phyloP scores from a whole-genome alignment of 169 alveolate genomes.

The Plasmodium gonderi region DNA sequence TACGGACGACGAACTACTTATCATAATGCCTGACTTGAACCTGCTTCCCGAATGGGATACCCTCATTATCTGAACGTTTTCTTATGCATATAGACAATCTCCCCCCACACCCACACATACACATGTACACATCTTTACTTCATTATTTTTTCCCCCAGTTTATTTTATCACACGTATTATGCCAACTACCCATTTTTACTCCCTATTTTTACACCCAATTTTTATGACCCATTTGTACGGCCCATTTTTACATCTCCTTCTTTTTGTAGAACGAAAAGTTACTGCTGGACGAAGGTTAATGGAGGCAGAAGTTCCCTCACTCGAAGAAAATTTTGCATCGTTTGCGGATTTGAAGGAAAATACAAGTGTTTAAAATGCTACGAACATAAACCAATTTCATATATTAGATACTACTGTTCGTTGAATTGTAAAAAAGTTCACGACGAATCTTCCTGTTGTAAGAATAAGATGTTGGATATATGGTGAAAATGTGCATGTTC shows the following conservation, averaged over 20 bases:
- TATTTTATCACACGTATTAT: not conserved
- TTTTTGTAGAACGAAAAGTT: constrained; percentile 75
- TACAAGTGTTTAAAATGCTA: constrained; percentile 84
- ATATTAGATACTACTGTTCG: constrained; percentile 81
- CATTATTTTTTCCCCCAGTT: not conserved
- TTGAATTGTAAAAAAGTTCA: constrained; percentile 81
- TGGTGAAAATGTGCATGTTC: constrained; percentile 1
- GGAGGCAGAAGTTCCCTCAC: constrained; percentile 78
- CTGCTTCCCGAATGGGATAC: no score
- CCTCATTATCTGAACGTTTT: not conserved
- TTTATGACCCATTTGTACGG: not conserved
- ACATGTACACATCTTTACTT: no score
- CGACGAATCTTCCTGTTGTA: constrained; percentile 84
- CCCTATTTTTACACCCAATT: not conserved
- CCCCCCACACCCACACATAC: no score
- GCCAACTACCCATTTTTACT: not conserved
- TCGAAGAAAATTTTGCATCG: constrained; percentile 80
- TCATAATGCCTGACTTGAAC: no score
- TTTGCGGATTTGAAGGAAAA: constrained; percentile 84
- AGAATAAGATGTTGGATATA: constrained; percentile 71
- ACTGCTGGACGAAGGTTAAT: constrained; percentile 82
- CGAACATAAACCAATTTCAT: constrained; percentile 74
- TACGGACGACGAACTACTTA: not conserved
- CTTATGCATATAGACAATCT: not conserved
- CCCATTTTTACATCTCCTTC: not conserved